These are phyloP conservation scores for Blastocystis sp. DNA, from an alignment of 352 stramenopile genomes.

Conservation along the genomic window DNA sequence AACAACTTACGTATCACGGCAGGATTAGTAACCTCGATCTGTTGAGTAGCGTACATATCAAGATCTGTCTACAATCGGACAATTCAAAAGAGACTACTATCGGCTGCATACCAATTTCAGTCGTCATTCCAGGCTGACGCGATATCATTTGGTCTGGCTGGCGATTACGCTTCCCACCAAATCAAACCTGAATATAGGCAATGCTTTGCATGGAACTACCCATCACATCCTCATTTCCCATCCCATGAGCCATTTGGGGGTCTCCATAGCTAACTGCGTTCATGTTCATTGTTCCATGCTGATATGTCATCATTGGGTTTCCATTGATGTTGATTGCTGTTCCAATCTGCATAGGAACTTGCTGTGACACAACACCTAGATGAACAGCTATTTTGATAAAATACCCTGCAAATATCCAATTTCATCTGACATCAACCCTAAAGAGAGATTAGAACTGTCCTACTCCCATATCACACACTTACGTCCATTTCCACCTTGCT, in stretches of 20 bases:
- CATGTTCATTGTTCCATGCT: background rate
- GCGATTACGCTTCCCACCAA: background rate
- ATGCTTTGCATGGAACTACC: background rate
- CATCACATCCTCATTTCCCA: conserved; percentile 35
- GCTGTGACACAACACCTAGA: background rate
- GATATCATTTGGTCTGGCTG: conserved; percentile 41
- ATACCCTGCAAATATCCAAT: conserved; percentile 25
- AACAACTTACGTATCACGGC: background rate
- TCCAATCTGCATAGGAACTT: conserved; percentile 2
- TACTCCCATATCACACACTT: background rate
- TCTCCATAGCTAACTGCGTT: background rate
- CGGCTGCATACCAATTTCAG: background rate
- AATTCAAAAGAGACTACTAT: background rate
- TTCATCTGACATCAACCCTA: conserved; percentile 34
- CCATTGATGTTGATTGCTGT: background rate
- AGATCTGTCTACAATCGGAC: background rate
- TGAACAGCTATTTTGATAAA: background rate
- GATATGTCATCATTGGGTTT: conserved; percentile 11
- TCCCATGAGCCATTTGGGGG: background rate
- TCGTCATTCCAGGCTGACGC: background rate
- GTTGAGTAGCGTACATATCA: background rate
- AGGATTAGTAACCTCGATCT: background rate
- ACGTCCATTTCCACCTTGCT: background rate
- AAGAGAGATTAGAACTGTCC: background rate
- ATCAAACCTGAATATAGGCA: conserved; percentile 1